Evolutionary conservation across 73 alveolate species (phyloP), one percentile per base, ranked within the genome.

Genomic region (Paramecium sonneborni): DNA sequence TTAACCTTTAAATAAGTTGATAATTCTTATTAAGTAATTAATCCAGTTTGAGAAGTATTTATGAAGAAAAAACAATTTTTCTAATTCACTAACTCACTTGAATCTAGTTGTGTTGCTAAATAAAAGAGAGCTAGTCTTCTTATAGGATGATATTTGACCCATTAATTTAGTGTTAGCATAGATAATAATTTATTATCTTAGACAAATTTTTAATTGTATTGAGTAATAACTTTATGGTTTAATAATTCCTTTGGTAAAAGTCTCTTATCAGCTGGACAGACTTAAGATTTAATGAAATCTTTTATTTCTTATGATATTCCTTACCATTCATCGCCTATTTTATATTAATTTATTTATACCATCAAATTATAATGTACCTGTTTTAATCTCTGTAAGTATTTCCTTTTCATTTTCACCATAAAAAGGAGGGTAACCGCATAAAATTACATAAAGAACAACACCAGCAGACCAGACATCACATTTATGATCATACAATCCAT

Each of bases 371-470:
- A 62, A 94, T 12, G 85, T 88, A 5, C 88, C 92, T 8, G 88
- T 24, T 23, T 44, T 39, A 9, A 95, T 93, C 39, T 69, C 48
- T 24, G 85, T 90, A 62, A 79, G 85, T 44, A 95, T 93, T 57
- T 95, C 98, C 37, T 86, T 92, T 88, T 97, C 98, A 26, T 92
- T 95, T 68, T 95, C 97, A 14, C 99, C 99, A 69, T 93, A 95
- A 85, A 97, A 97, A 26, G 99, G 99, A 26, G 99, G 99, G 85
- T 95, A 93, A 3, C 97, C 98, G 32, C 96, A 86, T 10, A 95
- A 93, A 85, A 95, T 70, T 10, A 95, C 92, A 87, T 88, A 95
- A 3, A 95, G 93, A 41, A 95, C 86, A 35, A 95, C 98, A 69
- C 98, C 98, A 38, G 95, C 92, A 34, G 95, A 85, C 98, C 98